phyloP scores from a whole-genome alignment of 345 rosid species.

The Anacardium occidentale region DNA sequence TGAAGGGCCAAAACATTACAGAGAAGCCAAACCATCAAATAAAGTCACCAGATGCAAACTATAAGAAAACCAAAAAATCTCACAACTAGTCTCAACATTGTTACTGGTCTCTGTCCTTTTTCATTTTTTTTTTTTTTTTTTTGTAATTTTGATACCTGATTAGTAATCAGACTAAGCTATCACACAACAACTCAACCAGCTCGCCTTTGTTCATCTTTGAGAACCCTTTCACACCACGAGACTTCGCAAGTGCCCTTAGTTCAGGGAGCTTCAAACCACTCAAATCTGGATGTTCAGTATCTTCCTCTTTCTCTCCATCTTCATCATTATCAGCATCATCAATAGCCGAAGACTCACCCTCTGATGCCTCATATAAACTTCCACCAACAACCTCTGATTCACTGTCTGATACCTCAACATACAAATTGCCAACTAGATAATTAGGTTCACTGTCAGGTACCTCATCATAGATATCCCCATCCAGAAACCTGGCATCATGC shows the following conservation, averaged over 20 bases:
- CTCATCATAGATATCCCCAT: conserved; percentile 26
- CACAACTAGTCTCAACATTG: conserved; percentile 17
- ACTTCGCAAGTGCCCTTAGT: conserved; percentile 71
- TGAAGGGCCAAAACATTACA: neutral
- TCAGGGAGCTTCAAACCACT: conserved; percentile 60
- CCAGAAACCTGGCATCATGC: conserved; percentile 27
- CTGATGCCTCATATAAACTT: conserved; percentile 21
- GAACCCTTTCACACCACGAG: conserved; percentile 73
- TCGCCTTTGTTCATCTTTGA: conserved; percentile 84
- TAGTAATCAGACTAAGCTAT: conserved; percentile 29
- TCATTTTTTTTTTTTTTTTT: neutral
- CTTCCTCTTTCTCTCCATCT: conserved; percentile 32
- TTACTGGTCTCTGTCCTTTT: neutral
- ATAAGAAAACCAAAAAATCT: conserved; percentile 15
- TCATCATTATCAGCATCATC: conserved; percentile 31
- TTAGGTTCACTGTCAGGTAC: conserved; percentile 32
- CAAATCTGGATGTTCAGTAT: conserved; percentile 37
- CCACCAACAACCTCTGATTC: conserved; percentile 30
- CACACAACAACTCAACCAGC: conserved; percentile 54
- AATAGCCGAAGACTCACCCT: conserved; percentile 21
- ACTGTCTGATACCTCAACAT: conserved; percentile 19
- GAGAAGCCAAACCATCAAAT: neutral
- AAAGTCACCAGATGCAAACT: conserved; percentile 6
- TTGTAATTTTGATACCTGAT: neutral
- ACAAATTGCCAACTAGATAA: conserved; percentile 27